phyloP scores from a whole-genome alignment of 768 basidiomycete genomes.

The Tricholoma matsutake region DNA sequence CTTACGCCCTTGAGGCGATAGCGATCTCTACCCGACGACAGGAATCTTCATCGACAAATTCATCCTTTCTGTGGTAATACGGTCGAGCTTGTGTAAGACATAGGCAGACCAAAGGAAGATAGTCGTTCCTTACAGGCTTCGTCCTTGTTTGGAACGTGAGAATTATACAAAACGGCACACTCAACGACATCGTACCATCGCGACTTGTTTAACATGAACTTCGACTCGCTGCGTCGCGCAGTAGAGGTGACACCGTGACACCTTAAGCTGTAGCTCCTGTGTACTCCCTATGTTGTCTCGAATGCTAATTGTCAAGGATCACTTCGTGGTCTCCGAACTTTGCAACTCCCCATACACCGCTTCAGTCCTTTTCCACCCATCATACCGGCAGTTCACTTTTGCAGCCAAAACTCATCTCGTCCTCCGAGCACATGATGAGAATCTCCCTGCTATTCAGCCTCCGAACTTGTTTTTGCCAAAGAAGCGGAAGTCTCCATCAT shows the following conservation, averaged over 20 bases:
- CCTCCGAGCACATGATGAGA: background rate
- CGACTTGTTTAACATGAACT: too few relatives aligned
- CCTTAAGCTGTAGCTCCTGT: background rate
- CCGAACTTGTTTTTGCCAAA: background rate
- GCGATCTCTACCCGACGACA: constrained; percentile 4
- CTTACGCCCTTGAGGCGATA: background rate
- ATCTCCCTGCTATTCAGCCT: background rate
- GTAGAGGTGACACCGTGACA: too few relatives aligned
- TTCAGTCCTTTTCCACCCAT: background rate
- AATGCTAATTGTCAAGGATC: background rate
- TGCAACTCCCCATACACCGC: background rate
- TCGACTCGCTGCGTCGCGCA: too few relatives aligned
- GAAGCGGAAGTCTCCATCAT: background rate
- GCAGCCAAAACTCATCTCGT: background rate
- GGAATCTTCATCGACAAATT: background rate
- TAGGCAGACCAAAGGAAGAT: too few relatives aligned
- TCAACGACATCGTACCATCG: too few relatives aligned
- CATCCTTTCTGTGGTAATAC: constrained; percentile 8
- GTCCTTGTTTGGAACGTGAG: too few relatives aligned
- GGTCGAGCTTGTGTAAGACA: constrained; percentile 9
- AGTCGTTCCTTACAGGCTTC: too few relatives aligned
- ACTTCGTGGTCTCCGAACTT: background rate
- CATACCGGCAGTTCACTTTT: background rate
- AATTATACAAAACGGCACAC: too few relatives aligned
- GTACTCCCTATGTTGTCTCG: background rate